These are phyloP conservation scores for Podaxis sp. DNA, from an alignment of 768 basidiomycete species.

Conservation along the genomic window DNA sequence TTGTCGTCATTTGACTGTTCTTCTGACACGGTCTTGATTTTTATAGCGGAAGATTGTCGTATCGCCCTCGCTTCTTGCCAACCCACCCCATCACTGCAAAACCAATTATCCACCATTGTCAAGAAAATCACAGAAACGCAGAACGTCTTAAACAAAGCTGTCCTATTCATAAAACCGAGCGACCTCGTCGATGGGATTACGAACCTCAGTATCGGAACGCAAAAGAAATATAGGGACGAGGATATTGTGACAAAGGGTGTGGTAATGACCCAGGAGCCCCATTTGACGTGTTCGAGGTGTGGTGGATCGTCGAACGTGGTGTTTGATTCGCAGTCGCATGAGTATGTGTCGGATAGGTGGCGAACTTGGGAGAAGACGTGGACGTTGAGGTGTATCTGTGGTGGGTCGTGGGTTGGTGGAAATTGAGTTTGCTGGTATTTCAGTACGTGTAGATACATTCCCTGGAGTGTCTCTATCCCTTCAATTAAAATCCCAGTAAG, in stretches of 20 bases:
- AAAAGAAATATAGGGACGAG: constrained; percentile 38
- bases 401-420: constrained; percentile 53
- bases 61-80: constrained; percentile 59
- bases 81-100: constrained; percentile 47
- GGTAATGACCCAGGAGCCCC: constrained; percentile 38
- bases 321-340: constrained; percentile 24
- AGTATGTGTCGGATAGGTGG: constrained; percentile 44
- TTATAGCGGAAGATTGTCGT: constrained; percentile 51
- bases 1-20: background rate
- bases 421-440: background rate
- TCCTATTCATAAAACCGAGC: constrained; percentile 68
- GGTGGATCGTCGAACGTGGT: constrained; percentile 54
- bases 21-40: background rate
- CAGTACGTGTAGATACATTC: background rate
- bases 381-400: constrained; percentile 65
- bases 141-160: constrained; percentile 58
- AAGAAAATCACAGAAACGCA: constrained; percentile 45
- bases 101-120: constrained; percentile 42
- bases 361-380: constrained; percentile 65
- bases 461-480: background rate
- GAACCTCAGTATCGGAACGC: constrained; percentile 36
- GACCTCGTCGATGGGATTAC: constrained; percentile 69
- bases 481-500: background rate
- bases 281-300: constrained; percentile 60
- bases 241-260: constrained; percentile 69